Percentiles rank a stretch among this genome's conserved stretches.
These are phyloP conservation scores for Phialophora macrospora DNA, from an alignment of 2,329 filamentous ascomycete genomes.

Conservation along the genomic window DNA sequence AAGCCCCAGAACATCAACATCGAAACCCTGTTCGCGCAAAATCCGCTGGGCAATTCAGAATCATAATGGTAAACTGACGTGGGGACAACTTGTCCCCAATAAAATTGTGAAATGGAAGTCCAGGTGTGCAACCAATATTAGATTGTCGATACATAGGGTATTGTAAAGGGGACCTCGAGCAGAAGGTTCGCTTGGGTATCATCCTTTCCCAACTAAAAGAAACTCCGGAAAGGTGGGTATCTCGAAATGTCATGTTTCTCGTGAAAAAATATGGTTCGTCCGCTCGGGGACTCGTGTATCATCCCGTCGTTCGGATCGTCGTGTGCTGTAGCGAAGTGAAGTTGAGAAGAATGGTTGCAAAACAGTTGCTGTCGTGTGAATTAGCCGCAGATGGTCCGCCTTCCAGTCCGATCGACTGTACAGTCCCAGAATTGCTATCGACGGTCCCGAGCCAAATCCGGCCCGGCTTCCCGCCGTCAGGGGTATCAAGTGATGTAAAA, in stretches of 20 bases:
- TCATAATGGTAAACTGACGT: not conserved
- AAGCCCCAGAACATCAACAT: conserved; percentile 14
- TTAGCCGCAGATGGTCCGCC: not conserved
- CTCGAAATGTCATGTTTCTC: conserved; percentile 39
- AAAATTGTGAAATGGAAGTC: conserved; percentile 9
- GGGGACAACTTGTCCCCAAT: not conserved
- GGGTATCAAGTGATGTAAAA: conserved; percentile 31
- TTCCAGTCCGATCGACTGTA: conserved; percentile 7
- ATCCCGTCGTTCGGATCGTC: conserved; percentile 34
- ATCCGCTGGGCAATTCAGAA: not conserved
- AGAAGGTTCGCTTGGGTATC: conserved; percentile 20
- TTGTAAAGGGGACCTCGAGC: conserved; percentile 18
- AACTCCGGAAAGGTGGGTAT: conserved; percentile 34
- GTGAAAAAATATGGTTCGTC: conserved; percentile 26
- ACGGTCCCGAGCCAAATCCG: conserved; percentile 1
- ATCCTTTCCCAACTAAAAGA: conserved; percentile 23
- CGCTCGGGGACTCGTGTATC: conserved; percentile 33
- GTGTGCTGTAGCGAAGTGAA: conserved; percentile 29
- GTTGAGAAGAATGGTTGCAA: conserved; percentile 16
- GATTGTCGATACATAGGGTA: conserved; percentile 28
- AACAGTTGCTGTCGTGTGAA: not conserved
- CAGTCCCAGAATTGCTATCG: not conserved
- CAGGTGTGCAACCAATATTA: conserved; percentile 26
- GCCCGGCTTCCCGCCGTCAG: conserved; percentile 23
- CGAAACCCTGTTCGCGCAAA: not conserved